Evolutionary conservation across 108 stramenopile genomes (phyloP).

Genomic region (Cyclostephanos invisitatus): DNA sequence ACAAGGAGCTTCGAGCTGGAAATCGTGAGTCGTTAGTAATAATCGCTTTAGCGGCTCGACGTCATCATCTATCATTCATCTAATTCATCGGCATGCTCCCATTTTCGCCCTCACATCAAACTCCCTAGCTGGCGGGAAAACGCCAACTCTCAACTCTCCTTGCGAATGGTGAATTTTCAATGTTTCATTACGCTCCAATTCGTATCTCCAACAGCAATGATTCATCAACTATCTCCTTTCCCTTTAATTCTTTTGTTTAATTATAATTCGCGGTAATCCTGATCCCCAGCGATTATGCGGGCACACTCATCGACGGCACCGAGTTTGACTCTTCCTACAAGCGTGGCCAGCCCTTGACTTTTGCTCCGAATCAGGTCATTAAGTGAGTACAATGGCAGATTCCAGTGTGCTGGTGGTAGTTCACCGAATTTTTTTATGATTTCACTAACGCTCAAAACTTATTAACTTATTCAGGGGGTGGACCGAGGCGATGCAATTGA

Average conservation of each 20-base stretch:
- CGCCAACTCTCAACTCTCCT: constrained; percentile 41
- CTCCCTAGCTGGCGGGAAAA: constrained; percentile 31
- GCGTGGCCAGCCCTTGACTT: constrained; percentile 55
- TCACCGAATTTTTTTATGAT: background rate
- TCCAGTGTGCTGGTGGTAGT: background rate
- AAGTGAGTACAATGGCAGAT: constrained; percentile 12
- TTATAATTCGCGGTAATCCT: background rate
- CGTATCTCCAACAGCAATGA: background rate
- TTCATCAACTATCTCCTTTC: background rate
- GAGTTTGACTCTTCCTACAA: constrained; percentile 62
- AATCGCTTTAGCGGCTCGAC: too few relatives aligned
- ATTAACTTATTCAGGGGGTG: constrained; percentile 31
- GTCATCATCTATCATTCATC: background rate
- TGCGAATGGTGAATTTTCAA: constrained; percentile 21
- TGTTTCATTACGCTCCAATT: background rate
- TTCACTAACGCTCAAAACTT: background rate
- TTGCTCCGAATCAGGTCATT: constrained; percentile 69
- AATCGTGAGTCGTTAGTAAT: constrained; percentile 51
- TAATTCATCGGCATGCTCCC: background rate
- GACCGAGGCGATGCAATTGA: constrained; percentile 95
- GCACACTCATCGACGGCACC: constrained; percentile 58
- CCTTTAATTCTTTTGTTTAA: background rate
- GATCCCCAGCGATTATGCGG: constrained; percentile 53
- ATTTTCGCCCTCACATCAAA: background rate
- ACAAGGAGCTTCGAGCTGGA: constrained; percentile 71